These are phyloP conservation scores for Umbelopsis sp. DNA, from an alignment of 192 early-diverging fungal genomes.

Conservation along the genomic window DNA sequence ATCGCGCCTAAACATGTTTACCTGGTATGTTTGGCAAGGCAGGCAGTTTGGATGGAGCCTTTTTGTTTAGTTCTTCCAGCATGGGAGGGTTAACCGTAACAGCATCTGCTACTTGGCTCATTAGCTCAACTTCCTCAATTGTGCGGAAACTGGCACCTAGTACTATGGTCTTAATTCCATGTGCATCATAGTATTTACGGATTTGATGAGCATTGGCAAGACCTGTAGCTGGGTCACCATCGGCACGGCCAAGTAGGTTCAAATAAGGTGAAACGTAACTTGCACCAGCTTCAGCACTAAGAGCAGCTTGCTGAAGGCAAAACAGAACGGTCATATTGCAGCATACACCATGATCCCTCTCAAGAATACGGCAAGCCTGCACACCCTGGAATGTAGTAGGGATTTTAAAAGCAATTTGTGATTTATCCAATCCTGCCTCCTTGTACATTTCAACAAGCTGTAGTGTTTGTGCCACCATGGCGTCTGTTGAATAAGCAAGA, in stretches of 20 bases:
- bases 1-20: not conserved
- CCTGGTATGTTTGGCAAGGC: not conserved
- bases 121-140: not conserved
- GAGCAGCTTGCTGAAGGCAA: slow-evolving; percentile 6
- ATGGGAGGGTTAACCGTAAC: slow-evolving; percentile 2
- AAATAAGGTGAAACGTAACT: slow-evolving; percentile 13
- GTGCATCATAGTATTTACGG: slow-evolving; percentile 6
- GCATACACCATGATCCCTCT: slow-evolving; percentile 9
- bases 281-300: slow-evolving; percentile 11
- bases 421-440: slow-evolving; percentile 9
- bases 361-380: slow-evolving; percentile 7
- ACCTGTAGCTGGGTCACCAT: not conserved
- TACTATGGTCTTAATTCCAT: slow-evolving; percentile 10
- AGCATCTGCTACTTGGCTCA: slow-evolving; percentile 10
- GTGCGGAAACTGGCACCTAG: slow-evolving; percentile 18
- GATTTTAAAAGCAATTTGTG: slow-evolving; percentile 8
- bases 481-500: not conserved
- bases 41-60: not conserved
- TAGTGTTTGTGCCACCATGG: slow-evolving; percentile 1
- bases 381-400: slow-evolving; percentile 15
- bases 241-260: slow-evolving; percentile 12
- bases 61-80: slow-evolving; percentile 3
- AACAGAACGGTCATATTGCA: slow-evolving; percentile 18
- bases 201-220: slow-evolving; percentile 12
- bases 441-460: slow-evolving; percentile 13